Base-by-base conservation (phyloP, 1,284 basidiomycete genomes). In the Fistulina hepatica region DNA sequence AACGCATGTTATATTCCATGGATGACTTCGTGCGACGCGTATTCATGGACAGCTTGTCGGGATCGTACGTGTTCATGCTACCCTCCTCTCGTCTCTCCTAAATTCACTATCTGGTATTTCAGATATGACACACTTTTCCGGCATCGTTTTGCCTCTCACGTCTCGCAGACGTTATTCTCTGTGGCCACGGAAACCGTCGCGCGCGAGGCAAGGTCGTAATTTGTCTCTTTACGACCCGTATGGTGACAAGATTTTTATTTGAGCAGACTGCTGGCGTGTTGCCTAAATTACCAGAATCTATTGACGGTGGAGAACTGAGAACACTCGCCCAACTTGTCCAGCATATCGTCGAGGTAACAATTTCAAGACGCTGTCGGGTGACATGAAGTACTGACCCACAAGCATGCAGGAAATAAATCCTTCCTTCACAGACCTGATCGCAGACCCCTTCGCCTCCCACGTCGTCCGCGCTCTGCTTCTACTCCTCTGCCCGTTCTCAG, bases 141-240 rank as follows among this genome's bases (percentile, higher is more conserved):
- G 50, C 85, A 95, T 53, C 73, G 91, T 16, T 92, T 91, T 60
- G 88, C 83, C 12, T 92, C 88, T 17, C 92, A 95, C 70, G 91
- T 94, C 7, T 81, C 82, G 47, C 91, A 95, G 57, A 94, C 90
- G 0, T 63, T 93, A 45, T 69, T 94, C 47, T 71, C 70, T 4
- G 70, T 89, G 5, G 77, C 79, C 1, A 62, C 61, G n/a, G 71
- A 80, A 32, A 90, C 89, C 0, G 61, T 92, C 17, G 71, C 77
- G 33, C 71, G 91, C 50, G 92, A 97, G 72, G 89, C 88, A 43
- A 17, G 47, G 26, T 33, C 22, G 31, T 26, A 26, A 22, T 39
- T 15, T 22, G 26, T 19, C 12, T 13, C 16, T 16, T 28, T 26
- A 5, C 22, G 15, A 19, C 15, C 21, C 31, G 13, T 21, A 11